phyloP scores from a whole-genome alignment of 1,284 basidiomycete species.

The Rhodotorula glutinis region DNA sequence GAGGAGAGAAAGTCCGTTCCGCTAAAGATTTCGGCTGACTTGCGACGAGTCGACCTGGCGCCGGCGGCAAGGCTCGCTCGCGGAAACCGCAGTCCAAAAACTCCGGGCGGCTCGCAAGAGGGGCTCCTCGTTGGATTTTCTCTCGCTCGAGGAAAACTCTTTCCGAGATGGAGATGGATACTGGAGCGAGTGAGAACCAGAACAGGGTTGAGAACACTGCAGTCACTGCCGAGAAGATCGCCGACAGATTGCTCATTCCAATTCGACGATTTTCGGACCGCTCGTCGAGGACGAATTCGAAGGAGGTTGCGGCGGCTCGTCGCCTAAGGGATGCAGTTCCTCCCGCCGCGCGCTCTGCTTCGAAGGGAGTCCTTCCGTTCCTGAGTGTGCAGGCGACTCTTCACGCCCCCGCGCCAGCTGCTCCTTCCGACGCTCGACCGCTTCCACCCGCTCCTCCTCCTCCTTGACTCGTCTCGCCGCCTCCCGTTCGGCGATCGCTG shows the following conservation, averaged over 20 bases:
- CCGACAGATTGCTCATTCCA: constrained; percentile 1
- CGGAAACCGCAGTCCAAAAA: too few relatives aligned
- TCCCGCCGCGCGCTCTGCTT: not conserved
- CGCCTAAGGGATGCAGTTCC: not conserved
- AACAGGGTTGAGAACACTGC: too few relatives aligned
- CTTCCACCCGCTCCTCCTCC: constrained; percentile 1
- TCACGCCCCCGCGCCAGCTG: not conserved
- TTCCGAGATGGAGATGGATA: too few relatives aligned
- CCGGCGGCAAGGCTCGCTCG: too few relatives aligned
- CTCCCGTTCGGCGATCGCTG: not conserved
- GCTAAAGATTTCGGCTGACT: too few relatives aligned
- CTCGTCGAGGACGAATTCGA: too few relatives aligned
- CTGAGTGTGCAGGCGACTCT: too few relatives aligned
- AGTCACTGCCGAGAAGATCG: not conserved
- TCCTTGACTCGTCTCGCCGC: constrained; percentile 19
- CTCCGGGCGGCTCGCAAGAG: too few relatives aligned
- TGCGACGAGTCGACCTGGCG: too few relatives aligned
- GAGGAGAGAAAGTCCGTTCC: not conserved
- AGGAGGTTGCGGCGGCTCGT: not conserved
- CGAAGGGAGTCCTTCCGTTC: not conserved
- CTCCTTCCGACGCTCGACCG: not conserved
- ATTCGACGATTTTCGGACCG: constrained; percentile 23
- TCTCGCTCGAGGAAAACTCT: too few relatives aligned
- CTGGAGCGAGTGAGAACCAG: too few relatives aligned
- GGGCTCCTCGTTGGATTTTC: too few relatives aligned